Evolutionary conservation across 805 yeast genomes (phyloP), one percentile per base, ranked within the genome.

Genomic region (Candida maesae): DNA sequence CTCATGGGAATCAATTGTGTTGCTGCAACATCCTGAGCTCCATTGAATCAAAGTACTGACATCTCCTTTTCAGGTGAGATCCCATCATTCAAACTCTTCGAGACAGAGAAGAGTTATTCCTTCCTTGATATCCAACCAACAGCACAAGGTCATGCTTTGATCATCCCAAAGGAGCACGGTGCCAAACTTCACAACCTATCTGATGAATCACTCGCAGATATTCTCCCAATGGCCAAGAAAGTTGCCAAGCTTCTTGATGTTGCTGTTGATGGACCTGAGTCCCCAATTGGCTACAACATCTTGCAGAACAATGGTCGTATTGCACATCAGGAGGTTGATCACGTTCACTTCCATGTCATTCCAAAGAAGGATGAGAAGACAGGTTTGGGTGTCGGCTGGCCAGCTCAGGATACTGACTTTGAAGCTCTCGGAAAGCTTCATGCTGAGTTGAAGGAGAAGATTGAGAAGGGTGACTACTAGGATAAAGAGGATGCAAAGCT

Each of bases 241-340:
- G 70, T 93, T 50, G 89, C 93, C 45, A 74, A 77, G 50, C 84
- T 84, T 6, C 68, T 86, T 46, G 82, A 76, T 4, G 71, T 82
- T 49, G 83, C 77, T 49, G 66, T 68, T 34, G 83, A 81, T 45
- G 77, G 84, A 28, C 73, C 77, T 13, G 74, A 73, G 10, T 87
- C 88, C 15, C 33, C 38, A 18, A 71, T 66, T 36, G 95, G 95
- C 33, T 91, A 91, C 73, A 91, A 91, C 60, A 61, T 91, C 16
- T 69, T 91, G 51, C 98, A 90, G 65, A 93, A 91, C 72, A 93
- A 91, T 54, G 98, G 98, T 36, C 68, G 86, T 60, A 81, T 90
- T 58, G 99, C 98, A 11, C 98, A 93, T 60, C 99, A 91, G 68
- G 83, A 75, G 41, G 98, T 93, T 42, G 93, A 85, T 52, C 99